phyloP scores from a whole-genome alignment of 345 rosid genomes.

The Salix caprea region DNA sequence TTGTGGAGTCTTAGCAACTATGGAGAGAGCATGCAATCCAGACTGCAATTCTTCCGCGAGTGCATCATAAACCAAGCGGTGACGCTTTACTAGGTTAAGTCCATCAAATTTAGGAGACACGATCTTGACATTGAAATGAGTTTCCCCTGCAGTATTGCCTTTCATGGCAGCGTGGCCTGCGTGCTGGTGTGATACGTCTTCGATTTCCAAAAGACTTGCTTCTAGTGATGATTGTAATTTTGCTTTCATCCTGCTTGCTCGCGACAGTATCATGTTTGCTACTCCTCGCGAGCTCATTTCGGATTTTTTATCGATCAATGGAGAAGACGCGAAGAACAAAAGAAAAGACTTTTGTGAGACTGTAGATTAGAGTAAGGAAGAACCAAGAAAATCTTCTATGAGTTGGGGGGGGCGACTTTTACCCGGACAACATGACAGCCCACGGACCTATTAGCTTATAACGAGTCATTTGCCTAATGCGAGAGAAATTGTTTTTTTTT shows the following conservation, averaged over 20 bases:
- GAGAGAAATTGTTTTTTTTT: too few species aligned
- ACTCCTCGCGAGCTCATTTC: conserved; percentile 34
- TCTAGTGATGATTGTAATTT: conserved; percentile 40
- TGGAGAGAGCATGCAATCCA: conserved; percentile 61
- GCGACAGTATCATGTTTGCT: conserved; percentile 24
- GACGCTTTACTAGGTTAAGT: conserved; percentile 43
- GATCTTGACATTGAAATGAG: conserved; percentile 52
- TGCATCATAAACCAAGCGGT: conserved; percentile 55
- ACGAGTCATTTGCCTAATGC: too few species aligned
- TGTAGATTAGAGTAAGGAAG: too few species aligned
- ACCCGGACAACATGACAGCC: too few species aligned
- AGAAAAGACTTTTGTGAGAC: too few species aligned
- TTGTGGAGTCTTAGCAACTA: conserved; percentile 49
- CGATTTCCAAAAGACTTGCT: conserved; percentile 42
- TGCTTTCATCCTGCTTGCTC: conserved; percentile 40
- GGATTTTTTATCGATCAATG: not conserved
- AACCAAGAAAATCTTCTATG: too few species aligned
- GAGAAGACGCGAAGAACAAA: too few species aligned
- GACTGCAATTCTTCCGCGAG: conserved; percentile 45
- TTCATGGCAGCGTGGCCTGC: conserved; percentile 58
- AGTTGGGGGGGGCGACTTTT: too few species aligned
- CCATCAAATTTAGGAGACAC: conserved; percentile 50
- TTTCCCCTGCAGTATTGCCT: conserved; percentile 34
- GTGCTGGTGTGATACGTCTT: conserved; percentile 72
- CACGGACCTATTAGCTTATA: too few species aligned